Evolutionary conservation across 2,329 filamentous ascomycete species (phyloP).

Genomic region (Mycosphaerelloides madeirae): DNA sequence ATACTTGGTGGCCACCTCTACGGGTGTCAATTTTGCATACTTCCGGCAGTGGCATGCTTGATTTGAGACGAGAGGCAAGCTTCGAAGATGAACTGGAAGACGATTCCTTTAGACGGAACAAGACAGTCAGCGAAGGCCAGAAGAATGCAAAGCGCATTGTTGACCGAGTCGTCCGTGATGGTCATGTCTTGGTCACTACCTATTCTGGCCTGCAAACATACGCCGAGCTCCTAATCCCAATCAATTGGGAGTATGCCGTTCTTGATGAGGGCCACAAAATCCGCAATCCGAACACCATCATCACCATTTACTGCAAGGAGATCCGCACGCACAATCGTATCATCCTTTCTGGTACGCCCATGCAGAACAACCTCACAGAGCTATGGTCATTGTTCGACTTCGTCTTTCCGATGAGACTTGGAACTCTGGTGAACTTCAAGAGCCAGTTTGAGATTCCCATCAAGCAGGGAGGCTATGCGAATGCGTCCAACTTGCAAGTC

Average conservation of each 20-base stretch:
- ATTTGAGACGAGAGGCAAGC: slow-evolving; percentile 58
- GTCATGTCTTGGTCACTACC: slow-evolving; percentile 91
- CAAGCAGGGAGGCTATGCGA: slow-evolving; percentile 86
- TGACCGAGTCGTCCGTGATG: slow-evolving; percentile 72
- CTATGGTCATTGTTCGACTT: slow-evolving; percentile 98
- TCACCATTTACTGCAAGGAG: slow-evolving; percentile 94
- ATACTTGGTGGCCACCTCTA: slow-evolving; percentile 98
- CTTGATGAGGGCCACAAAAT: slow-evolving; percentile 98
- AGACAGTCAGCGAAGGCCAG: slow-evolving; percentile 50
- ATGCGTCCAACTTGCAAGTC: slow-evolving; percentile 88
- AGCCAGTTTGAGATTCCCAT: slow-evolving; percentile 93
- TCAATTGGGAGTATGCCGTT: slow-evolving; percentile 89
- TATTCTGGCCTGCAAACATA: slow-evolving; percentile 96
- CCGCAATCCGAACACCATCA: slow-evolving; percentile 88
- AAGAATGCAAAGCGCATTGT: slow-evolving; percentile 75
- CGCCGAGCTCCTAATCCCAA: slow-evolving; percentile 70
- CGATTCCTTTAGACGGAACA: slow-evolving; percentile 28
- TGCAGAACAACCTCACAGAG: slow-evolving; percentile 94
- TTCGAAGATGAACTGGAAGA: slow-evolving; percentile 61
- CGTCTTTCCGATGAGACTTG: slow-evolving; percentile 91
- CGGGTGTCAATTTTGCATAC: slow-evolving; percentile 92
- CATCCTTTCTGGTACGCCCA: slow-evolving; percentile 92
- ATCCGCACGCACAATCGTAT: slow-evolving; percentile 83
- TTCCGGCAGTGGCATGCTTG: slow-evolving; percentile 93
- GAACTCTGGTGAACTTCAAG: slow-evolving; percentile 84